Conservation (phyloP, 441 rosid species). For the Populus hybrid region DNA sequence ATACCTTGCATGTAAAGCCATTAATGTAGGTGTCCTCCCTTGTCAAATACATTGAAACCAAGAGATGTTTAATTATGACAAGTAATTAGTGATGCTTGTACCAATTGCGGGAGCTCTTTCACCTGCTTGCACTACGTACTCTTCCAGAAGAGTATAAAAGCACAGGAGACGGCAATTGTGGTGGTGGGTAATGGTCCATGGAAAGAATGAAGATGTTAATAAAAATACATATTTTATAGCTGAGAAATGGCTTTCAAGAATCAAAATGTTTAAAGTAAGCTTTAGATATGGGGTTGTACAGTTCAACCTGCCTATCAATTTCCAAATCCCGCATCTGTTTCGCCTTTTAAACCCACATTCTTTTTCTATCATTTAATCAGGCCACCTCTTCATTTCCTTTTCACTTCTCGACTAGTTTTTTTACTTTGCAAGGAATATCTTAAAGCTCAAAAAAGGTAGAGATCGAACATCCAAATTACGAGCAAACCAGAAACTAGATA, state of each 20-base stretch:
- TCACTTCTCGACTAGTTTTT: neutral
- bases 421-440: neutral
- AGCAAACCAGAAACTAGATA: neutral
- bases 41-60: neutral
- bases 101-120: neutral
- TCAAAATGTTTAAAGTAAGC: conserved; percentile 10
- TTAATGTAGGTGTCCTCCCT: neutral
- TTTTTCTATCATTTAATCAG: neutral
- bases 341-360: conserved; percentile 1
- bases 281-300: neutral
- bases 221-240: conserved; percentile 23
- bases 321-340: conserved; percentile 2
- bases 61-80: no score
- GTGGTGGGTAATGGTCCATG: conserved; percentile 34
- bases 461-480: neutral
- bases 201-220: neutral
- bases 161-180: conserved; percentile 18
- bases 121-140: neutral
- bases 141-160: conserved; percentile 39
- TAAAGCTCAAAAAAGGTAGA: neutral
- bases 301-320: conserved; percentile 15
- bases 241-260: conserved; percentile 42
- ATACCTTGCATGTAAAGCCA: no score
- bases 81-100: no score
- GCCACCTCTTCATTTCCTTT: neutral